phyloP scores from a whole-genome alignment of 306 rosid genomes.

The Dryas drummondii region DNA sequence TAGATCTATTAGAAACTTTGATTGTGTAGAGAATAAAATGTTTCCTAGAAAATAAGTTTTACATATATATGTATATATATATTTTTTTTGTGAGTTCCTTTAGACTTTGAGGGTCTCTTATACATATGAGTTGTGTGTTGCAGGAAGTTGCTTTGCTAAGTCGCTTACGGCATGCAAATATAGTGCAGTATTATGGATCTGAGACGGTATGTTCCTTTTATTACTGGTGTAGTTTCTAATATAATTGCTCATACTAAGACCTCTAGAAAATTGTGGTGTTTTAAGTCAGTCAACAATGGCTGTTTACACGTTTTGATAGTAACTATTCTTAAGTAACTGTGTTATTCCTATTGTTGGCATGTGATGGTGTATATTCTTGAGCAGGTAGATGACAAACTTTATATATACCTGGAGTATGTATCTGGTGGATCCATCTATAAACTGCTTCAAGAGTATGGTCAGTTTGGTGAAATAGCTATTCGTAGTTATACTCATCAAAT shows the following conservation, averaged over 20 bases:
- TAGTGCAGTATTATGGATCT: conserved; percentile 89
- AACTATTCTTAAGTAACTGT: background rate
- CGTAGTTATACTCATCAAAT: conserved; percentile 50
- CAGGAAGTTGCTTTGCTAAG: conserved; percentile 91
- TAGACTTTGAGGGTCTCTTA: conserved; percentile 19
- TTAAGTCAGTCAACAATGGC: background rate
- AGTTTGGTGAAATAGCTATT: conserved; percentile 47
- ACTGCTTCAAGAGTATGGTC: conserved; percentile 55
- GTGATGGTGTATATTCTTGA: conserved; percentile 13
- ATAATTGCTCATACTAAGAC: conserved; percentile 34
- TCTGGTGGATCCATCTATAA: conserved; percentile 89
- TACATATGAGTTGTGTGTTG: conserved; percentile 21
- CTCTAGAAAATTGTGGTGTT: background rate
- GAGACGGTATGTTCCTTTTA: conserved; percentile 57
- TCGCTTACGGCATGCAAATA: conserved; percentile 86
- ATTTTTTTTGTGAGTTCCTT: conserved; percentile 19
- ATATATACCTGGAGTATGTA: conserved; percentile 68
- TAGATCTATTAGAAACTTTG: conserved; percentile 13
- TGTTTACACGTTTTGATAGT: background rate
- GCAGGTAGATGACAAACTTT: conserved; percentile 46
- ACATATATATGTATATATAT: background rate
- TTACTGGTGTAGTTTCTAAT: conserved; percentile 14
- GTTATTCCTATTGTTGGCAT: background rate
- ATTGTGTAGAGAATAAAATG: background rate
- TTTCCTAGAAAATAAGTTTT: background rate